Evolutionary conservation across 2,329 filamentous ascomycete species (phyloP), one percentile per base, ranked within the genome.

Genomic region (Mollisia scopiformis): DNA sequence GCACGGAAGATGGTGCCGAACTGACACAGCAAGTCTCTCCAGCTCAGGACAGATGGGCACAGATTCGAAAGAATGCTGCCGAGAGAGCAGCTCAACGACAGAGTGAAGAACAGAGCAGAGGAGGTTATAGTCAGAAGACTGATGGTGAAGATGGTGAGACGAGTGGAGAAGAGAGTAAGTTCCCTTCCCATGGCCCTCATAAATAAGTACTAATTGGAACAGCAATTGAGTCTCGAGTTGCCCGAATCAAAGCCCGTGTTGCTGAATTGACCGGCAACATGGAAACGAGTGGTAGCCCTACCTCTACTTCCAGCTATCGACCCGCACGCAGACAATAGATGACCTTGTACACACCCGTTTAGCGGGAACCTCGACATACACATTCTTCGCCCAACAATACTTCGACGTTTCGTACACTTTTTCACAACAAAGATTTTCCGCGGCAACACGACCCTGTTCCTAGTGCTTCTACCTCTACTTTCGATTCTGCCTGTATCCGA

Each of bases 211-310:
- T 77, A 68, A 77, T 63, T 28, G 58, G 27, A 52, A n/a, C 68
- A 96, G 92, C 93, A 35, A 98, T 98, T 71, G 95, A 99, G 77
- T 93, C 93, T 52, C 91, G 95, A 67, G 95, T 98, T 62, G 95
- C 95, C 52, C 91, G 95, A 65, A 99, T 99, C 84, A 98, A 97
- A 79, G 95, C 95, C 62, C 89, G 95, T 64, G 95, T 99, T 61
- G 95, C 95, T 55, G 93, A 97, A 75, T 79, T 99, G 69, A 99
- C 95, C 1, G 90, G 90, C 69, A 91, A 91, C 75, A 91, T 91
- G 84, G 90, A 94, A 41, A 56, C 43, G 13, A 50, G 33, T 16
- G 61, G 49, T 11, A 65, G 57, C 8, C 60, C 63, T 14, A 43
- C 58, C 21, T 50, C 63, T 8, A 43, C 57, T 14, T 46, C 39